Conservation (phyloP, 352 stramenopile genomes). For the Globisporangium parvum region DNA sequence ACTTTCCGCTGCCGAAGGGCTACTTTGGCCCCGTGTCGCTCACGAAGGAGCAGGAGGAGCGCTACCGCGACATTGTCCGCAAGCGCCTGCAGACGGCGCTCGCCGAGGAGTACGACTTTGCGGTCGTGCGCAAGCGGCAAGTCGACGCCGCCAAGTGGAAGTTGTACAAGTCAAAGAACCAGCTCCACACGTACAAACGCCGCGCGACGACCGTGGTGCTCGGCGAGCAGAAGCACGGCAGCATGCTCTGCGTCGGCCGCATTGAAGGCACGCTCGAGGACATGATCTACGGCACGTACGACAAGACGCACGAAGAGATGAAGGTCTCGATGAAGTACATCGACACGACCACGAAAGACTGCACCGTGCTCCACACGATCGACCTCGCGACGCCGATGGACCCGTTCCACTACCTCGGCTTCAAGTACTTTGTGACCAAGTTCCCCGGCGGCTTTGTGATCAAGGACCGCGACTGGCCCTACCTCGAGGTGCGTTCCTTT, state of each 20-base stretch:
- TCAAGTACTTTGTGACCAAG: conserved; percentile 46
- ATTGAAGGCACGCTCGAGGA: conserved; percentile 45
- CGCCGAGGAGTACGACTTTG: conserved; percentile 14
- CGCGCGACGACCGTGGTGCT: conserved; percentile 6
- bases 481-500: conserved; percentile 25
- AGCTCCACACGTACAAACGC: conserved; percentile 36
- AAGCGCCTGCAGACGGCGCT: conserved; percentile 8
- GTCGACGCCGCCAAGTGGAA: conserved; percentile 47
- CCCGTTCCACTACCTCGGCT: conserved; percentile 41
- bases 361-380: conserved; percentile 29
- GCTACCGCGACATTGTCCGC: conserved; percentile 19
- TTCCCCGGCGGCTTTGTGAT: conserved; percentile 16
- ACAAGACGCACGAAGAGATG: conserved; percentile 30
- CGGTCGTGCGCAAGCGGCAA: conserved; percentile 9
- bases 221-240: conserved; percentile 3
- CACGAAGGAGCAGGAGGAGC: conserved; percentile 25
- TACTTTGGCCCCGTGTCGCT: conserved; percentile 16
- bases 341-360: conserved; percentile 29
- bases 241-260: conserved; percentile 32
- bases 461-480: conserved; percentile 20
- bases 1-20: conserved; percentile 18
- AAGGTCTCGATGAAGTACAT: conserved; percentile 30
- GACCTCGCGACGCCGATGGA: conserved; percentile 28
- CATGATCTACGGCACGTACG: conserved; percentile 41
- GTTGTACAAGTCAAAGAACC: conserved; percentile 24